phyloP scores from a whole-genome alignment of 2,329 filamentous ascomycete species.

The Fusarium falciforme region DNA sequence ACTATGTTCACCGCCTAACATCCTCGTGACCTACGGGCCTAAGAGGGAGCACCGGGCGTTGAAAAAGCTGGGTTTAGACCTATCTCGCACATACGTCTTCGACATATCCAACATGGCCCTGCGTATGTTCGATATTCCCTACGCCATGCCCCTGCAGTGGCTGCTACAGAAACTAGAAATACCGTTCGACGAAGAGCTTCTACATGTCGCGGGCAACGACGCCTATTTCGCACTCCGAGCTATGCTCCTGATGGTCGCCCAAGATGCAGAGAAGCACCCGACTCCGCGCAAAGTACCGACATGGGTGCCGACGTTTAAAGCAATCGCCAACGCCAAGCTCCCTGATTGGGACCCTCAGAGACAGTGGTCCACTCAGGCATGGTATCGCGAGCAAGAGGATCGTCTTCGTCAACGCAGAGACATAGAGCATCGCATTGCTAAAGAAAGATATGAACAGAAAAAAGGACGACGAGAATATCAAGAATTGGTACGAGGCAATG shows the following conservation, averaged over 20 bases:
- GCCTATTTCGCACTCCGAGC: conserved; percentile 48
- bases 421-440: no score
- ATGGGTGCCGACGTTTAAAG: conserved; percentile 17
- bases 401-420: no score
- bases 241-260: conserved; percentile 53
- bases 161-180: conserved; percentile 4
- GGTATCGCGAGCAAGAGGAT: no score
- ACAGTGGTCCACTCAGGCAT: no score
- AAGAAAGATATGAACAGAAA: no score
- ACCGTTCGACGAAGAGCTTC: background rate
- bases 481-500: no score
- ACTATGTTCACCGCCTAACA: background rate
- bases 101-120: no score
- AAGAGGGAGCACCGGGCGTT: background rate
- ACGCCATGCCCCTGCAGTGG: background rate
- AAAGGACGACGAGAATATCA: no score
- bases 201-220: conserved; percentile 43
- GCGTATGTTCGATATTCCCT: no score
- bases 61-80: background rate
- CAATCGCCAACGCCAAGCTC: conserved; percentile 8
- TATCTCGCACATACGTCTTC: background rate
- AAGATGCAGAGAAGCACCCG: conserved; percentile 45
- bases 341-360: background rate
- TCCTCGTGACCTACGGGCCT: background rate
- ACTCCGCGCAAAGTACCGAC: no score